Conservation (phyloP, 768 basidiomycete genomes). For the Fistulinella prunicolor region DNA sequence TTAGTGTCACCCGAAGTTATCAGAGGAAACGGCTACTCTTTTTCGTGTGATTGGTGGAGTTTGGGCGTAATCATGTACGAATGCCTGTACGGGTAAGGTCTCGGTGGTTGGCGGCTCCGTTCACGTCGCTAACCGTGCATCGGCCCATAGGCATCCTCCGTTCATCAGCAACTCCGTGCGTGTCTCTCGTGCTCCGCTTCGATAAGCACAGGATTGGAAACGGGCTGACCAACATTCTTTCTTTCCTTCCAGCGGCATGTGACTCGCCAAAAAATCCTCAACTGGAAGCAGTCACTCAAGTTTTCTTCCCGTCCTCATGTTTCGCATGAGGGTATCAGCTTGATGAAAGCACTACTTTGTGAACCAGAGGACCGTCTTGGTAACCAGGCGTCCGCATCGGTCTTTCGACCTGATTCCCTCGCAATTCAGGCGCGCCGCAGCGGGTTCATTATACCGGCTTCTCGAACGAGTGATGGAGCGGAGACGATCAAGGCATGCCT, state of each 20-base stretch:
- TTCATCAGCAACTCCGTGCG: slow-evolving; percentile 92
- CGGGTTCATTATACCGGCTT: slow-evolving; percentile 56
- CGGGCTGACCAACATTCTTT: slow-evolving; percentile 13
- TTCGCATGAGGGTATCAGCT: slow-evolving; percentile 80
- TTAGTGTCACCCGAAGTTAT: slow-evolving; percentile 90
- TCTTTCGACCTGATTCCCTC: slow-evolving; percentile 74
- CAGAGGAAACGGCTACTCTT: slow-evolving; percentile 88
- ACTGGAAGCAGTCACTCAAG: slow-evolving; percentile 86
- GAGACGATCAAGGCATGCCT: slow-evolving; percentile 76
- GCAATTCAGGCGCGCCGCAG: slow-evolving; percentile 72
- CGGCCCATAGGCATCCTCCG: slow-evolving; percentile 72
- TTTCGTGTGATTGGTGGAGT: slow-evolving; percentile 98
- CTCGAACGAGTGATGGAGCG: slow-evolving; percentile 74
- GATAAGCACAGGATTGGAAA: slow-evolving; percentile 21
- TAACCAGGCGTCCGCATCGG: slow-evolving; percentile 63
- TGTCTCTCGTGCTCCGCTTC: slow-evolving; percentile 15
- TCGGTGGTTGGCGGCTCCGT: slow-evolving; percentile 27
- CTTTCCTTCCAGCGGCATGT: slow-evolving; percentile 67
- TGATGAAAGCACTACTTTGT: slow-evolving; percentile 88
- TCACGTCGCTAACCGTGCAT: slow-evolving; percentile 21
- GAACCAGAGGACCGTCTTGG: slow-evolving; percentile 95
- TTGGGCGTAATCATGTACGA: slow-evolving; percentile 97
- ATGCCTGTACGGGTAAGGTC: slow-evolving; percentile 81
- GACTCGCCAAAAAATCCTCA: slow-evolving; percentile 95
- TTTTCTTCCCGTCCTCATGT: slow-evolving; percentile 84